Base-by-base conservation (phyloP, 139 green algal genomes). In the Ettlia oleoabundans region DNA sequence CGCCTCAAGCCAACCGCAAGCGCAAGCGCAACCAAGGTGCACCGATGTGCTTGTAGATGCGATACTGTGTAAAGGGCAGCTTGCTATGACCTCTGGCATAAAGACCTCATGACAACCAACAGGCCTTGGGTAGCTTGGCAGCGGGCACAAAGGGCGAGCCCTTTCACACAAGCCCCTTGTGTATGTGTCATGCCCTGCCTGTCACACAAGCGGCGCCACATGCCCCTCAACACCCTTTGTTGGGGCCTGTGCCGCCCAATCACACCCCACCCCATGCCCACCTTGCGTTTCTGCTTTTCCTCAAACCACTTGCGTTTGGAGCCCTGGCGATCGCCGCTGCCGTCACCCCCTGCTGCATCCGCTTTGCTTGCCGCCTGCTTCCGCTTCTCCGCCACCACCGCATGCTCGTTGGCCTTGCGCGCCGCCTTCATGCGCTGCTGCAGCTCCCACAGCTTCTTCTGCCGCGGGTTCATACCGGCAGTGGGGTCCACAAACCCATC, bases 341-440 rank as follows among this genome's bases (percentile, higher is more conserved):
- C 62, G 35, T 35, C 33, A 41, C 78, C 68, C 69, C 47, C 82
- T 21, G 30, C 47, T 0, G 42, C 69, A 0, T 58, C 61, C 37
- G 35, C 55, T n/a, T 61, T 75, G 24, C 82, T 22, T 52, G 91
- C 89, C 87, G 90, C 82, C 47, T 90, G 32, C 42, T 89, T 85
- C 47, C 95, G 93, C 79, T 93, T 94, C 86, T 99, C 96, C 30
- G 86, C 88, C 8, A 99, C 84, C 19, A 97, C 95, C 1, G 96
- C 96, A 13, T 87, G 84, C 81, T 98, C 92, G 85, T 99, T 99
- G 19, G 92, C 91, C 77, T 97, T 97, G 19, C 96, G 90, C 35
- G 88, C 92, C 75, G 82, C 76, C 66, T 92, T 90, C 89, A 98
- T 91, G 82, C 92, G 92, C 75, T 92, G 81, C 79, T 92, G 88